phyloP scores from a whole-genome alignment of 495 filamentous ascomycete genomes.

The Xylaria grammica region DNA sequence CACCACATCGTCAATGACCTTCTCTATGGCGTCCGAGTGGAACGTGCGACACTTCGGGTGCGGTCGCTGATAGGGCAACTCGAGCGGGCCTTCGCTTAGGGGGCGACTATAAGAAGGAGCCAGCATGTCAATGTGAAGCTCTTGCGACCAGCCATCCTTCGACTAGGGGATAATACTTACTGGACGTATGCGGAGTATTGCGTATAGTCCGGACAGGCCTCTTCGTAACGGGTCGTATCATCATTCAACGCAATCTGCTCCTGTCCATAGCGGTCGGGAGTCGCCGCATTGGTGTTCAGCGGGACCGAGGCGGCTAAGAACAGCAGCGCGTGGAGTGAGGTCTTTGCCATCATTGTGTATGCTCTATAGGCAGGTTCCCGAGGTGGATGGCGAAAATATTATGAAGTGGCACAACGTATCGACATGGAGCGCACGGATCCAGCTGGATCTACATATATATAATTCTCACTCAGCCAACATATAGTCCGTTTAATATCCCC shows the following conservation, averaged over 20 bases:
- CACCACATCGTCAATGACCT: conserved; percentile 83
- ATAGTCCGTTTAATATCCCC: not conserved
- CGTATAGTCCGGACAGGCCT: conserved; percentile 61
- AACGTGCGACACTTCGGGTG: conserved; percentile 84
- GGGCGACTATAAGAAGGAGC: conserved; percentile 61
- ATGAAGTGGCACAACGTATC: conserved; percentile 1
- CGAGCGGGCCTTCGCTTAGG: conserved; percentile 76
- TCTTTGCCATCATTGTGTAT: conserved; percentile 4
- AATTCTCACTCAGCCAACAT: conserved; percentile 11
- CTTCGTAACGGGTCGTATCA: conserved; percentile 30
- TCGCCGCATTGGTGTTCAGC: conserved; percentile 16
- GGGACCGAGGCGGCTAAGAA: conserved; percentile 27
- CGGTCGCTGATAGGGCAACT: conserved; percentile 90
- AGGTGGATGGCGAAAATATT: not conserved
- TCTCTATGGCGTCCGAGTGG: conserved; percentile 79
- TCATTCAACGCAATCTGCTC: conserved; percentile 33
- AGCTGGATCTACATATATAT: not conserved
- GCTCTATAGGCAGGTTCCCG: not conserved
- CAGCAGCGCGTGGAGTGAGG: conserved; percentile 27
- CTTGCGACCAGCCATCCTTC: not conserved
- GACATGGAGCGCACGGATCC: not conserved
- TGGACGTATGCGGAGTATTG: conserved; percentile 55
- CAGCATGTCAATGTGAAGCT: not conserved
- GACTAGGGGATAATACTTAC: conserved; percentile 29
- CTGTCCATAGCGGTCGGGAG: conserved; percentile 29